Evolutionary conservation across 768 basidiomycete genomes (phyloP), one percentile per base, ranked within the genome.

Genomic region (Boletus sensibilis): DNA sequence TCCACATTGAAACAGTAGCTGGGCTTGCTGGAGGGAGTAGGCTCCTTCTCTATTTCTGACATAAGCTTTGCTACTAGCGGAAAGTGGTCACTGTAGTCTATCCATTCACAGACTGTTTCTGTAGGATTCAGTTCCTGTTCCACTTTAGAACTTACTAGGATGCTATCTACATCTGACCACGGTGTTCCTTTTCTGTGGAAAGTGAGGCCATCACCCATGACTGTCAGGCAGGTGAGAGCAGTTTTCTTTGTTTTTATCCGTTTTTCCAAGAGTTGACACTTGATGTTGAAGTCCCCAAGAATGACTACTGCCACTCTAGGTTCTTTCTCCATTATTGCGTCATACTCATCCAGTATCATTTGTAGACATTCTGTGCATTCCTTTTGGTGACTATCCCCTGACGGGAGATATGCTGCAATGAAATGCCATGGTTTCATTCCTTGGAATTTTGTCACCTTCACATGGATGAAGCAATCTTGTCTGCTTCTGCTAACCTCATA

Each of bases 21-120:
- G 0, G 44, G 29, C 11, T 18, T n/a, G 5, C 1, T 7, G 18
- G n/a, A 5, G 5, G 18, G 27, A 0, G 11, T 8, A 2, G 0
- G 7, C 13, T 27, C 42, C 21, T 13, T 43, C 20, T 23, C 23
- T 4, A 12, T 7, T 7, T 11, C 12, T 4, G 21, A 25, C 13
- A 25, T 11, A 7, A 45, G 44, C 10, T 45, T 29, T 2, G 29
- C n/a, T 13, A 45, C 29, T 3, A 45, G n/a, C 2, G 44, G 44
- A 11, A 45, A 45, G 12, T 45, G 44, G 18, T 31, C 23, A 31
- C 44, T 45, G 8, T 33, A 2, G 3, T 23, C 6, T 4, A 45
- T 29, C 44, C 44, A 45, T 31, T 45, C 18, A 8, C 2, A 25
- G 16, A 25, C 5, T 3, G 7, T 12, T 0, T 44, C 7, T 25